Evolutionary conservation across 2,329 filamentous ascomycete species (phyloP).

Genomic region (Fusarium transvaalense): DNA sequence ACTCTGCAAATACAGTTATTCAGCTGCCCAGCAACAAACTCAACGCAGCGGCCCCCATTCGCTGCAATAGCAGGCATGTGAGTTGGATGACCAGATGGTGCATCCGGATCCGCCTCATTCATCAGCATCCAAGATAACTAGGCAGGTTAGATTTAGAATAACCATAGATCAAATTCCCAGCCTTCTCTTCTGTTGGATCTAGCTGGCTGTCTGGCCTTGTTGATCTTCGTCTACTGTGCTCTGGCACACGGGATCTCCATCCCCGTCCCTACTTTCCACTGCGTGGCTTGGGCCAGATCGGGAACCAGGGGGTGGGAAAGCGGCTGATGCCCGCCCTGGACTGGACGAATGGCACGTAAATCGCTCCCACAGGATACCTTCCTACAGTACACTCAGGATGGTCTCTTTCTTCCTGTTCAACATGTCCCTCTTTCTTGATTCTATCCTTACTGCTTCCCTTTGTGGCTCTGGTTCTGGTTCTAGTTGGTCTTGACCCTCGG

Average conservation of each 20-base stretch:
- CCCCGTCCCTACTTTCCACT: constrained; percentile 44
- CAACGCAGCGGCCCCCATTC: neutral
- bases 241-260: constrained; percentile 45
- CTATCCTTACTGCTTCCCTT: constrained; percentile 12
- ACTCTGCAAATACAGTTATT: neutral
- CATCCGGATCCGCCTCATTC: constrained; percentile 8
- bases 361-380: constrained; percentile 33
- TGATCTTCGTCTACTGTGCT: constrained; percentile 41
- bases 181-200: constrained; percentile 2
- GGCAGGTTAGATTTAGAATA: neutral
- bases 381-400: constrained; percentile 22
- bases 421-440: neutral
- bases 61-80: constrained; percentile 15
- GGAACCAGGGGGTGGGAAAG: constrained; percentile 43
- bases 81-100: neutral
- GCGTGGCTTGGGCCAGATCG: constrained; percentile 48
- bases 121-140: constrained; percentile 4
- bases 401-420: constrained; percentile 13
- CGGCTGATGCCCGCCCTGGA: constrained; percentile 34
- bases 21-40: neutral
- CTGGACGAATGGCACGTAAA: constrained; percentile 42
- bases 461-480: constrained; percentile 23
- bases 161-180: constrained; percentile 13
- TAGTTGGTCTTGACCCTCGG: constrained; percentile 12
- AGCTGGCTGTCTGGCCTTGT: constrained; percentile 21